Base-by-base conservation (phyloP, 352 stramenopile species). In the Phytophthora chlamydospora region DNA sequence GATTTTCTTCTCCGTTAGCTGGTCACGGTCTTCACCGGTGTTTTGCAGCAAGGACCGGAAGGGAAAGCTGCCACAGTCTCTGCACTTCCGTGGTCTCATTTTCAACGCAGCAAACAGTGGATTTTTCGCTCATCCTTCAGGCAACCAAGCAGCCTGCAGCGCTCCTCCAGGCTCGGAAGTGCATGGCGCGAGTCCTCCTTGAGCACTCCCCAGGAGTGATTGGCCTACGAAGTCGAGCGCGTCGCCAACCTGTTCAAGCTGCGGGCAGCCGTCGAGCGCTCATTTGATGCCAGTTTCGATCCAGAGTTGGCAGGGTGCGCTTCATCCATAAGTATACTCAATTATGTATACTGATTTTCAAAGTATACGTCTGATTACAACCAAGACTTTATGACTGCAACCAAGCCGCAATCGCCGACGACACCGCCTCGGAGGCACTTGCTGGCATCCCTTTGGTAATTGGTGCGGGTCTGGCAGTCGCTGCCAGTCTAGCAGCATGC, bases 41-140 rank as follows among this genome's bases (percentile, higher is more conserved):
- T 4, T 32, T 17, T 34, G 10, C 11, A 24, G 40, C 6, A 39
- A 50, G 10, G 36, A 38, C 27, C 41, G 35, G 39, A 33, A 51
- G 51, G 35, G 39, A 47, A 35, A 10, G 12, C 14, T 14, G 39
- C 36, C 46, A 42, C 47, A n/a, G 42, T 67, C 49, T 61, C 43
- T 41, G 33, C 12, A 29, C 44, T 24, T 24, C 1, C 21, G 21
- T 21, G 12, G 8, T 42, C 36, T 42, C 36, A 42, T 3, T 42
- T 19, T n/a, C 6, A n/a, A 38, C n/a, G 32, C 24, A 40, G 32
- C 12, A 53, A 54, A 9, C 40, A 56, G 34, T 62, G 60, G 60
- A 68, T 68, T 68, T 68, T 68, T 62, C 53, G 32, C 49, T 27
- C 45, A 63, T 60, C 58, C 19, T 50, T 41, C 56, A 57, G 45